Evolutionary conservation across 2,329 filamentous ascomycete genomes (phyloP).

Genomic region (Mycosphaerella arachidis): DNA sequence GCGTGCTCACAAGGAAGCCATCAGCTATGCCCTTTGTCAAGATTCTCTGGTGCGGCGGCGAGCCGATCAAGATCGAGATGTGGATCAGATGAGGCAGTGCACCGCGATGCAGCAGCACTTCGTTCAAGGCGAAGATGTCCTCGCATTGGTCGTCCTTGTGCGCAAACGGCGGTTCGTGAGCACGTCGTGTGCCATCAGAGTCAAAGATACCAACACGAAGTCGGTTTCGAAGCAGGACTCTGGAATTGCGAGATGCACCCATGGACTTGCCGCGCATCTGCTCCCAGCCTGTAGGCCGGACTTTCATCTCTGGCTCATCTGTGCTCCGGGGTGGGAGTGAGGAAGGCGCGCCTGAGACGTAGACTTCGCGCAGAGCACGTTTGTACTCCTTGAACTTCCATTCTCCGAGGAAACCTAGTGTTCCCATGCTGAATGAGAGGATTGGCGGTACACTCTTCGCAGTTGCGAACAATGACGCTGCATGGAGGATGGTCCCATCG

Average conservation of each 20-base stretch:
- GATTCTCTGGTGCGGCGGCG: constrained; percentile 58
- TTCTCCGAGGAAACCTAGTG: constrained; percentile 88
- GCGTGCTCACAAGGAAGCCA: constrained; percentile 89
- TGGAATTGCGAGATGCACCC: constrained; percentile 67
- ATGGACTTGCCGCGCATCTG: constrained; percentile 74
- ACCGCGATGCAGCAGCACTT: constrained; percentile 88
- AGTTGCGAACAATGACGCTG: constrained; percentile 80
- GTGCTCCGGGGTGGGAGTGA: constrained; percentile 19
- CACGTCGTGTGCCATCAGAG: constrained; percentile 53
- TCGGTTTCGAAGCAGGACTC: constrained; percentile 79
- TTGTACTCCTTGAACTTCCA: constrained; percentile 96
- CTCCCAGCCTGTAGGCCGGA: constrained; percentile 56
- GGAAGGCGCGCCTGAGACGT: constrained; percentile 65
- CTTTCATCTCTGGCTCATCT: constrained; percentile 18
- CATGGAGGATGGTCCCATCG: constrained; percentile 84
- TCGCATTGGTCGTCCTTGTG: constrained; percentile 32
- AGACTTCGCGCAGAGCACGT: constrained; percentile 84
- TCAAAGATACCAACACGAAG: constrained; percentile 83
- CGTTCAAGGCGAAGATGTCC: constrained; percentile 76
- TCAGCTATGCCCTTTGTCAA: constrained; percentile 92
- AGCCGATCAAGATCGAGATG: constrained; percentile 82
- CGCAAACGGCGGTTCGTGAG: constrained; percentile 31
- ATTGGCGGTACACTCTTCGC: constrained; percentile 80
- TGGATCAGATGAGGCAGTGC: constrained; percentile 85
- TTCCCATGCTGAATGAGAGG: constrained; percentile 94